Evolutionary conservation across 148 eudicot species (phyloP), one percentile per base, ranked within the genome.

Genomic region (Vaccinium myrtillus): DNA sequence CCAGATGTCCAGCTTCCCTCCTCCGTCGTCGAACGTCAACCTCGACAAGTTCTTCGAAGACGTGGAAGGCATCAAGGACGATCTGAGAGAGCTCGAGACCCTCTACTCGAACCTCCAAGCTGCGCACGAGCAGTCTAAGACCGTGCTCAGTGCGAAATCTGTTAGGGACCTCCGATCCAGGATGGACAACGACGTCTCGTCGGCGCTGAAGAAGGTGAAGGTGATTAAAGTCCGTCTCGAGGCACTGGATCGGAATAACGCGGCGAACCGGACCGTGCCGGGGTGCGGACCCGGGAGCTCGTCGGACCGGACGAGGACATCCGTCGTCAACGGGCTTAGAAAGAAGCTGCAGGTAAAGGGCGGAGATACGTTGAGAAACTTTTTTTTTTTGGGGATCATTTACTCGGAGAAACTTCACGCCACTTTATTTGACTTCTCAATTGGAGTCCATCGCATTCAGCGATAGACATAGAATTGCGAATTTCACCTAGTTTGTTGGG

Each of bases 211-310:
- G 63, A 96, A 93, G 83, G 98, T 95, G 8, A 96, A 94, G 55
- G 69, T 88, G 1, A 89, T 94, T n/a, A 96, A 94, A 82, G 91
- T 87, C 49, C 87, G 92, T 1, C 85, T 93, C 2, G 94, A 92
- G 76, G 91, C 93, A 4, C 81, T 96, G 21, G 96, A 94, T 77
- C 85, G 92, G 59, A 86, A 95, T n/a, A 96, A 92, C 77, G 94
- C 89, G 18, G 91, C 93, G n/a, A 93, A 92, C 55, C 89, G 96
- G 48, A 88, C 77, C 36, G 32, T 90, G 85, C 93, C 98, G 0
- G 95, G 93, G 7, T 96, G 98, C 70, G 99, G 98, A 0, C 95
- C 97, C 4, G 99, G 98, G 0, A 94, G 94, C 88, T 90, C 98
- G 13, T 89, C 98, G 1, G 99, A 94, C 77, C 87, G 98, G 19